A percentile compares a stretch with the other conserved stretches of the same genome.
Evolutionary conservation across 331 rosid species (phyloP).

Genomic region (Cydonia oblonga): DNA sequence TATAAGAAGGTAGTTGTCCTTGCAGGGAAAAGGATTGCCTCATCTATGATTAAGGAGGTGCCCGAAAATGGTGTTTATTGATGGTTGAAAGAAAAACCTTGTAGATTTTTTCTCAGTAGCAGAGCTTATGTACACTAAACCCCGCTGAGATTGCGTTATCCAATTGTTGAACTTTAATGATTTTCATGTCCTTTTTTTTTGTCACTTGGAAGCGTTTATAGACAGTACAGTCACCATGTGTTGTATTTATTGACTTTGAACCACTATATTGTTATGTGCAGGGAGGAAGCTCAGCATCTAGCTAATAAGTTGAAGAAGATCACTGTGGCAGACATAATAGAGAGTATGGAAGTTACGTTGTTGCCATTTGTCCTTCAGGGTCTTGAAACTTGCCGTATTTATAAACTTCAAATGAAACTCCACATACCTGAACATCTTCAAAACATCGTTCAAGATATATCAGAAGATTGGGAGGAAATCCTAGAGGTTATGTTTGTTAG

Average conservation of each 20-base stretch:
- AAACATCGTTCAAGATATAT: conserved; percentile 31
- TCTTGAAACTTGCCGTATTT: conserved; percentile 45
- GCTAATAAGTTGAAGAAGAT: conserved; percentile 75
- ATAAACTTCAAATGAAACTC: conserved; percentile 61
- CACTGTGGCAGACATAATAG: conserved; percentile 73
- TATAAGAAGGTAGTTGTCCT: background rate
- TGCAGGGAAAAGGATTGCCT: background rate
- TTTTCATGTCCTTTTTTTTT: background rate
- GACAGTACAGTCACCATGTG: background rate
- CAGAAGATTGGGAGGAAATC: conserved; percentile 58
- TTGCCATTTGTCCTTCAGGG: conserved; percentile 28
- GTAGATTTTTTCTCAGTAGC: background rate
- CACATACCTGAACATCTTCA: conserved; percentile 58
- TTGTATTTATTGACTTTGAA: background rate
- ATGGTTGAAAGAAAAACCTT: background rate
- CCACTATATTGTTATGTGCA: conserved; percentile 20
- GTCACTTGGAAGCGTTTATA: background rate
- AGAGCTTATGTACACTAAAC: background rate
- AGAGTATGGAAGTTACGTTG: conserved; percentile 58
- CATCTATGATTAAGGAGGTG: background rate
- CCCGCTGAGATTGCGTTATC: background rate
- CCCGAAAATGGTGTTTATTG: background rate
- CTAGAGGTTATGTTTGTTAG: conserved; percentile 49
- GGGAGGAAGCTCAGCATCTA: conserved; percentile 54
- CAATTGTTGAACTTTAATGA: background rate